Conservation (phyloP, 2,329 filamentous ascomycete species). For the Parasarocladium wereldwijsianum region DNA sequence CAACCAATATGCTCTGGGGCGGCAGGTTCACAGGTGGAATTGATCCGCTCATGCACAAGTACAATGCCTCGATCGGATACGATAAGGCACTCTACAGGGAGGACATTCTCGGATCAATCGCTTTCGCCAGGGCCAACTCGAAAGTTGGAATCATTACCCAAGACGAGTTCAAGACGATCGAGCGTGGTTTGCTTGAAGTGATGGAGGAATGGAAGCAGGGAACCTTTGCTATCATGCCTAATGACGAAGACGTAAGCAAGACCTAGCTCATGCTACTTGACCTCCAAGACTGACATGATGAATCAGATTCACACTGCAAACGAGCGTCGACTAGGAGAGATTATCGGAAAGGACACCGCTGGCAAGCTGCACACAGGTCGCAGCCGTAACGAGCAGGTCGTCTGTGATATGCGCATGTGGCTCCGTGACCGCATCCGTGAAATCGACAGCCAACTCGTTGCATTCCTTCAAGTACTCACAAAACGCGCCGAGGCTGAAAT, state of each 20-base stretch:
- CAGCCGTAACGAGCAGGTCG: slow-evolving; percentile 60
- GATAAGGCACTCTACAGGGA: slow-evolving; percentile 67
- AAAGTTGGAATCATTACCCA: slow-evolving; percentile 59
- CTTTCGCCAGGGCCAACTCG: slow-evolving; percentile 68
- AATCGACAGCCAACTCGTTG: slow-evolving; percentile 11
- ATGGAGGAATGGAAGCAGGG: slow-evolving; percentile 37
- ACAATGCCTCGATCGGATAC: slow-evolving; percentile 67
- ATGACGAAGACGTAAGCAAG: slow-evolving; percentile 39
- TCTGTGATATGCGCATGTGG: slow-evolving; percentile 61
- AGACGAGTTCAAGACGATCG: slow-evolving; percentile 61
- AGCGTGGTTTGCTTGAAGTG: slow-evolving; percentile 50
- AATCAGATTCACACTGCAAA: slow-evolving; percentile 40
- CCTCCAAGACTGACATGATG: slow-evolving; percentile 8
- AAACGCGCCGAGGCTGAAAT: slow-evolving; percentile 13
- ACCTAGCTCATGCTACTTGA: slow-evolving; percentile 5
- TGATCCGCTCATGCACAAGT: slow-evolving; percentile 74
- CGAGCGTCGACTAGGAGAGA: slow-evolving; percentile 45
- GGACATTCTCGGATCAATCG: slow-evolving; percentile 69
- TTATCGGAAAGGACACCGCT: slow-evolving; percentile 54
- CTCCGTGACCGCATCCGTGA: slow-evolving; percentile 11
- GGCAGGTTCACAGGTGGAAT: slow-evolving; percentile 50
- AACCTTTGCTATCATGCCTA: slow-evolving; percentile 36
- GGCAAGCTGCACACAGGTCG: slow-evolving; percentile 60
- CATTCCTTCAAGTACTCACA: slow-evolving; percentile 11
- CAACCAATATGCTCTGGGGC: slow-evolving; percentile 25